Conservation (phyloP, 2,329 filamentous ascomycete genomes). For the Geosmithia flava region DNA sequence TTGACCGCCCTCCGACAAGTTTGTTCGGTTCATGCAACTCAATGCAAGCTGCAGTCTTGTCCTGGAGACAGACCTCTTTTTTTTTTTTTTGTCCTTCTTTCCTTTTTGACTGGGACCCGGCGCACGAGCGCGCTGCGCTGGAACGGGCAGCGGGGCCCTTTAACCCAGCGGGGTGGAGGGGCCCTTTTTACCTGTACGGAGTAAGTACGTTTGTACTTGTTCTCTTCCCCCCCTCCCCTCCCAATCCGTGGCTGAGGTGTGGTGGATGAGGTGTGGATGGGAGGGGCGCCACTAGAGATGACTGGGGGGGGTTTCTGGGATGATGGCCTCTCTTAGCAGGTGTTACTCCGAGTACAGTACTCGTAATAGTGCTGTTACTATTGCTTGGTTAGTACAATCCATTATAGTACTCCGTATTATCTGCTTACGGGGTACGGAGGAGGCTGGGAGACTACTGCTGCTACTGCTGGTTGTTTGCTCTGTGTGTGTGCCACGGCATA, state of each 20-base stretch:
- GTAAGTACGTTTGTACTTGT: no score
- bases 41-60: neutral
- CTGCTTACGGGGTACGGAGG: neutral
- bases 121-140: neutral
- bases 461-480: neutral
- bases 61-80: neutral
- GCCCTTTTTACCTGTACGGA: neutral
- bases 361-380: no score
- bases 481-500: no score
- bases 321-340: no score
- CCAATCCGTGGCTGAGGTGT: neutral
- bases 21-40: neutral
- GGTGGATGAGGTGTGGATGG: neutral
- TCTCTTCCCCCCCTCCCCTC: neutral
- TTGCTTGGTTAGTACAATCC: no score
- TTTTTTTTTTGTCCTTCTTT: no score
- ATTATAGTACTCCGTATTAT: neutral
- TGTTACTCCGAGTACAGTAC: no score
- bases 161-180: neutral
- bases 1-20: neutral
- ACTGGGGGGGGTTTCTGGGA: no score
- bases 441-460: neutral
- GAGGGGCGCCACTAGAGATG: neutral
- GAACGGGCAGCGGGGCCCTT: neutral
- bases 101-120: no score